Base-by-base conservation (phyloP, 2,329 filamentous ascomycete species). In the Zymoseptoria passerinii region DNA sequence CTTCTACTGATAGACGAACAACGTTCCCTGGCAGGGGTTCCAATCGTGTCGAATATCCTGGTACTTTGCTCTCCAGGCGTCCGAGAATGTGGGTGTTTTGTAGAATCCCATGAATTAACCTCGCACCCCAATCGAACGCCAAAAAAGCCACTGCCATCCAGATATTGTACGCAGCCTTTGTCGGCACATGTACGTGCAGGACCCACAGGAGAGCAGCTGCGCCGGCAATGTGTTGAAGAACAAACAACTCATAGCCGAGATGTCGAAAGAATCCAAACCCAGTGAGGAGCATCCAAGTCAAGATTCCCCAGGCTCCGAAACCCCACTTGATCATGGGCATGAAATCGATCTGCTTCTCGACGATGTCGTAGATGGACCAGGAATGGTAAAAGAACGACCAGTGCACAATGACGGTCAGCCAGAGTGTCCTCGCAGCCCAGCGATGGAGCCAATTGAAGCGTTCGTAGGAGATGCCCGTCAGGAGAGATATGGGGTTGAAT, bases 1-100 rank as follows among this genome's bases (percentile, higher is more conserved):
- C 76, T 1, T 73, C 66, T 50, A 87, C 79, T 0, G 79, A 81
- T 60, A 87, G 75, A 8, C 78, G 77, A 3, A 83, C 85, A 28
- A 82, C 77, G 52, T 80, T 75, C 51, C 80, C 79, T 1, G 82
- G 74, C 1, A 86, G 71, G 16, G 81, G 72, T 28, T 71, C 62
- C 8, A 68, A 58, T 4, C 55, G 53, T 8, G 67, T 61, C 3
- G 59, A 49, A 48, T 70, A 71, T 27, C 68, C 69, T 50, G 64
- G 63, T 20, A 28, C n/a, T 28, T 50, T 54, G 8, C 54, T 9
- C 0, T 48, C 10, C 16, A 59, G 48, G 10, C 55, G 48, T 44
- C 57, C 53, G 8, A 66, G 48, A 2, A 70, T 10, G 28, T 70
- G 69, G 13, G 60, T 61, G 28, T 71, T 71, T 2, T 67, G 62